Evolutionary conservation across 208 protist species (phyloP).

Genomic region (Crithidia expoeki): DNA sequence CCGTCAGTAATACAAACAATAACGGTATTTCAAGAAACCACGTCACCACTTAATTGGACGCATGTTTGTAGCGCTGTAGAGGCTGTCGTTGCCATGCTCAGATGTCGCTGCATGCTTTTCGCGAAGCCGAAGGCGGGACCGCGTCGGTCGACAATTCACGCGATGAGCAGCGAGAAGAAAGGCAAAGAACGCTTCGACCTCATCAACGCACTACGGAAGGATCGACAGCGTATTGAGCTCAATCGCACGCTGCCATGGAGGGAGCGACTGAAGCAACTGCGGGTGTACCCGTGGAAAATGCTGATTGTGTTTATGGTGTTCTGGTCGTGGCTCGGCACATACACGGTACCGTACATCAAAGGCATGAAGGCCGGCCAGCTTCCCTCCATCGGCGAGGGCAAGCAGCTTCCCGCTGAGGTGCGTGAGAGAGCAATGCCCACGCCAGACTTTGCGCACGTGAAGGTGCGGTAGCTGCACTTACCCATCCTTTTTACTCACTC

Average conservation of each 20-base stretch:
- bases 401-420: slow-evolving; percentile 38
- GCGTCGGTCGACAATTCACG: slow-evolving; percentile 46
- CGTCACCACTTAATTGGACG: no score
- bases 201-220: slow-evolving; percentile 42
- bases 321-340: slow-evolving; percentile 73
- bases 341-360: slow-evolving; percentile 72
- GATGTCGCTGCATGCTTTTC: neutral
- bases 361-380: slow-evolving; percentile 42
- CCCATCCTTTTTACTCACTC: no score
- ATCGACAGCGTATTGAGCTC: slow-evolving; percentile 49
- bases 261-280: slow-evolving; percentile 41
- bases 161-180: slow-evolving; percentile 38
- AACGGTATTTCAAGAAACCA: no score
- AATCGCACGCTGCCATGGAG: slow-evolving; percentile 52
- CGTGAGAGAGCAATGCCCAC: slow-evolving; percentile 30
- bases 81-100: no score
- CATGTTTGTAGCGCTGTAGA: no score
- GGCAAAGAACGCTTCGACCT: slow-evolving; percentile 67
- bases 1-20: no score
- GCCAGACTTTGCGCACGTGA: slow-evolving; percentile 37
- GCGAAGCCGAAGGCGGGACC: slow-evolving; percentile 17
- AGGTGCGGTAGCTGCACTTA: neutral
- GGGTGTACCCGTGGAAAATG: slow-evolving; percentile 75
- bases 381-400: slow-evolving; percentile 34
- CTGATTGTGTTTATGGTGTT: slow-evolving; percentile 75